Conservation (phyloP, 2,329 filamentous ascomycete genomes). For the Nemania abortiva region DNA sequence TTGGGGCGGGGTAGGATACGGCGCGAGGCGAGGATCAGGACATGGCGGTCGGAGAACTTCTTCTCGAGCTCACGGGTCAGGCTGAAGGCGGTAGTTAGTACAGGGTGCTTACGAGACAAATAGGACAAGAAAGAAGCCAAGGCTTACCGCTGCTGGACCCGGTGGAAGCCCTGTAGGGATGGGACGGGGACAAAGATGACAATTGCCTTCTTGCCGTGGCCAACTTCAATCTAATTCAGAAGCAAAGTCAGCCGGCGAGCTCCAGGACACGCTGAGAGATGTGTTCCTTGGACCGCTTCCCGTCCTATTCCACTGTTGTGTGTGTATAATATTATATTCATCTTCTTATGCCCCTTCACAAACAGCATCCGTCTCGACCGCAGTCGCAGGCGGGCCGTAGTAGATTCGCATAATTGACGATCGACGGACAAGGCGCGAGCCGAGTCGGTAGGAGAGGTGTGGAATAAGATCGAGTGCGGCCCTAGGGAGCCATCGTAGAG, state of each 20-base stretch:
- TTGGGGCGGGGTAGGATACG: conserved; percentile 98
- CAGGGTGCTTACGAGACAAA: conserved; percentile 9
- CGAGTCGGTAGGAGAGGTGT: conserved; percentile 31
- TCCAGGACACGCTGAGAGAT: conserved; percentile 66
- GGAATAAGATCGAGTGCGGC: conserved; percentile 49
- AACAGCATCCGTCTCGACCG: conserved; percentile 38
- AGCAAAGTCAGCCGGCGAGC: conserved; percentile 80
- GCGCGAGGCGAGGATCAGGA: conserved; percentile 98
- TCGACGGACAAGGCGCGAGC: conserved; percentile 29
- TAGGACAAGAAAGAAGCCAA: neutral
- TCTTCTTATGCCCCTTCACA: conserved; percentile 41
- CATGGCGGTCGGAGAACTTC: conserved; percentile 99
- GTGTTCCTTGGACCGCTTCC: conserved; percentile 79
- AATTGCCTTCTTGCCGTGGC: conserved; percentile 99
- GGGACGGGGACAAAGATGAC: conserved; percentile 99
- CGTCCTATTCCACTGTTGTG: conserved; percentile 72
- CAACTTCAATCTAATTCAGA: conserved; percentile 95
- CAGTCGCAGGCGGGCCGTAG: conserved; percentile 41
- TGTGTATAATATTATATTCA: conserved; percentile 47
- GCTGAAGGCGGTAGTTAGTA: conserved; percentile 63
- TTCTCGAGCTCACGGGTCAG: conserved; percentile 99
- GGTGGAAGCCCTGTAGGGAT: conserved; percentile 98
- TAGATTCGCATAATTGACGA: conserved; percentile 41
- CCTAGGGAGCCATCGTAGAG: conserved; percentile 38
- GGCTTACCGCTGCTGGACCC: conserved; percentile 98